Evolutionary conservation across 2,329 filamentous ascomycete species (phyloP).

Genomic region (Botrytis paeoniae): DNA sequence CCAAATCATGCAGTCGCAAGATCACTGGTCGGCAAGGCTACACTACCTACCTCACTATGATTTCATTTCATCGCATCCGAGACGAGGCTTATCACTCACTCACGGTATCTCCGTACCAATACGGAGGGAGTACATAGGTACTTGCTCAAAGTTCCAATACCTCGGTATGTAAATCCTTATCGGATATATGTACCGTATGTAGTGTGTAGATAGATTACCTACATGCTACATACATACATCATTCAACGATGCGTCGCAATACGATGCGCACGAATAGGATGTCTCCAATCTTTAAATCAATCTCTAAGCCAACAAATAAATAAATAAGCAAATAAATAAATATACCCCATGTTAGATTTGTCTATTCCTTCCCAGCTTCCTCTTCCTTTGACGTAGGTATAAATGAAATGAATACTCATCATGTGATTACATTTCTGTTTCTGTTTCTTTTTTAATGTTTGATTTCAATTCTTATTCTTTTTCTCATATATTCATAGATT

Average conservation of each 20-base stretch:
- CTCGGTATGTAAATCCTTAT: background rate
- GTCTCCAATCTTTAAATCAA: background rate
- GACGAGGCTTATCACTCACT: background rate
- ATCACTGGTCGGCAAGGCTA: background rate
- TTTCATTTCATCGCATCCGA: background rate
- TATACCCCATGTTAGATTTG: background rate
- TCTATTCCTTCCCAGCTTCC: background rate
- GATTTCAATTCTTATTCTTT: background rate
- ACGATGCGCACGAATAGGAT: background rate
- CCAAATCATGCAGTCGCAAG: too few relatives aligned
- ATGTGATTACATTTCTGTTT: background rate
- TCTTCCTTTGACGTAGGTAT: background rate
- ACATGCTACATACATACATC: background rate
- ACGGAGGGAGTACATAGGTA: background rate
- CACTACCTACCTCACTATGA: background rate
- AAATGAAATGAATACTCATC: background rate
- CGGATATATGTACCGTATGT: background rate
- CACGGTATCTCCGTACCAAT: background rate
- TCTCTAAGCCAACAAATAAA: too few relatives aligned
- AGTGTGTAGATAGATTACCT: background rate
- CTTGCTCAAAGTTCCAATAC: too few relatives aligned
- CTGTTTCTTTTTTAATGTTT: background rate
- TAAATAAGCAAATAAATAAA: background rate
- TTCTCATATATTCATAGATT: too few relatives aligned
- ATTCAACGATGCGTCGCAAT: background rate